These are phyloP conservation scores for Scytalidium sp. DNA, from an alignment of 2,329 filamentous ascomycete genomes.

Conservation along the genomic window DNA sequence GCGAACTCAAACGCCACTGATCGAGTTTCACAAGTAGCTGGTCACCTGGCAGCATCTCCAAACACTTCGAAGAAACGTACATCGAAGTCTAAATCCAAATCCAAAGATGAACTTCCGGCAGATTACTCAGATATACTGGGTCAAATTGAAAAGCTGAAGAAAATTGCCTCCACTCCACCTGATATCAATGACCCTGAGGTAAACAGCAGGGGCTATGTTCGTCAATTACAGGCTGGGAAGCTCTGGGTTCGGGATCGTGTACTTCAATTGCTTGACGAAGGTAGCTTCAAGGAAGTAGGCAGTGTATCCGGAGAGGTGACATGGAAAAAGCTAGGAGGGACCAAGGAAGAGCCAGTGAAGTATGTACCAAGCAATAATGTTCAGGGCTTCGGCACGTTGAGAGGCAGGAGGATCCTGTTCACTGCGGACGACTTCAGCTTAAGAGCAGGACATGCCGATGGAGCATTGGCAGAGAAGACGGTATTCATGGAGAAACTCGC, in stretches of 20 bases:
- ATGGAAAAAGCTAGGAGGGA: slow-evolving; percentile 48
- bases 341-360: slow-evolving; percentile 42
- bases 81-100: slow-evolving; percentile 18
- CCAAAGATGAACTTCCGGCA: slow-evolving; percentile 44
- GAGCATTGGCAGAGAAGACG: slow-evolving; percentile 54
- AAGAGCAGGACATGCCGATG: slow-evolving; percentile 62
- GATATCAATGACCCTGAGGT: slow-evolving; percentile 37
- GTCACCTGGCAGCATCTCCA: slow-evolving; percentile 19
- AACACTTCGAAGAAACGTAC: slow-evolving; percentile 24
- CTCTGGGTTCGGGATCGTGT: slow-evolving; percentile 63
- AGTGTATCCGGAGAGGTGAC: slow-evolving; percentile 56
- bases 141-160: slow-evolving; percentile 50
- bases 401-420: slow-evolving; percentile 52
- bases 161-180: slow-evolving; percentile 44
- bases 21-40: slow-evolving; percentile 25
- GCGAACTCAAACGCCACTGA: slow-evolving; percentile 29
- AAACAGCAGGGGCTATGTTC: slow-evolving; percentile 54
- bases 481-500: slow-evolving; percentile 61
- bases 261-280: slow-evolving; percentile 52
- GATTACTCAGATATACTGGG: slow-evolving; percentile 60
- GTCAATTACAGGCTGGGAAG: slow-evolving; percentile 62
- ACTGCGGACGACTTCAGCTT: slow-evolving; percentile 65
- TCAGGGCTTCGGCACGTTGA: slow-evolving; percentile 53
- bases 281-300: slow-evolving; percentile 57
- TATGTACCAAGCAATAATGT: slow-evolving; percentile 62